Percentiles rank a stretch among this genome's conserved stretches.
Evolutionary conservation across 1,139 yeast genomes (phyloP).

Genomic region (Pneumocystis sp.): DNA sequence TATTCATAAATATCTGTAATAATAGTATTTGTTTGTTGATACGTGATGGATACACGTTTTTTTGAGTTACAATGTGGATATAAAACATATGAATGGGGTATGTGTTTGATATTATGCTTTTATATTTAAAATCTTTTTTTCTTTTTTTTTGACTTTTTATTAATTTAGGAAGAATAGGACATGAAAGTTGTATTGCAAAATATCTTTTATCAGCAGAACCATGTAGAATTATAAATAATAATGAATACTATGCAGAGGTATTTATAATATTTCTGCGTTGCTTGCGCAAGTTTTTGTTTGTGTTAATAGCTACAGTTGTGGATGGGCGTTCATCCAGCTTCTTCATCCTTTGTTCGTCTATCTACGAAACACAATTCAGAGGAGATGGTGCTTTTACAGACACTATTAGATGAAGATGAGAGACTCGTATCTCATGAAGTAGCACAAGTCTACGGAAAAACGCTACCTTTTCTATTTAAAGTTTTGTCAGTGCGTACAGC

Average conservation of each 20-base stretch:
- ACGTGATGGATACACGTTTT: background rate
- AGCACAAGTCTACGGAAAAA: conserved; percentile 42
- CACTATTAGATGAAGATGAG: conserved; percentile 50
- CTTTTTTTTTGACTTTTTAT: too few relatives aligned
- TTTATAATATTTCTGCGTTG: background rate
- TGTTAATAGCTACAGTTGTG: conserved; percentile 35
- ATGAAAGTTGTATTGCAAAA: background rate
- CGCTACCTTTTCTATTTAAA: conserved; percentile 83
- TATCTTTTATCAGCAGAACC: background rate
- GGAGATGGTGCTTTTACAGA: conserved; percentile 36
- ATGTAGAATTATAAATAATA: background rate
- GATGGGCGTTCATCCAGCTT: conserved; percentile 98
- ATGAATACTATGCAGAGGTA: background rate
- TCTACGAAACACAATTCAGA: background rate
- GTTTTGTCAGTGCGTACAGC: conserved; percentile 87
- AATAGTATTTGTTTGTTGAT: too few relatives aligned
- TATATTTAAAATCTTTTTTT: too few relatives aligned
- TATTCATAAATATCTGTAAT: too few relatives aligned
- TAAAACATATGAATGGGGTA: background rate
- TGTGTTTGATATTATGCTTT: background rate
- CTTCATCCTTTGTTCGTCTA: conserved; percentile 49
- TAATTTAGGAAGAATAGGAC: background rate
- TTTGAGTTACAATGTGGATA: background rate
- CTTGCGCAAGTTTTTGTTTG: background rate
- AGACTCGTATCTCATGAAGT: conserved; percentile 43